Conservation (phyloP, 169 alveolate species). For the Plasmodium coatneyi region DNA sequence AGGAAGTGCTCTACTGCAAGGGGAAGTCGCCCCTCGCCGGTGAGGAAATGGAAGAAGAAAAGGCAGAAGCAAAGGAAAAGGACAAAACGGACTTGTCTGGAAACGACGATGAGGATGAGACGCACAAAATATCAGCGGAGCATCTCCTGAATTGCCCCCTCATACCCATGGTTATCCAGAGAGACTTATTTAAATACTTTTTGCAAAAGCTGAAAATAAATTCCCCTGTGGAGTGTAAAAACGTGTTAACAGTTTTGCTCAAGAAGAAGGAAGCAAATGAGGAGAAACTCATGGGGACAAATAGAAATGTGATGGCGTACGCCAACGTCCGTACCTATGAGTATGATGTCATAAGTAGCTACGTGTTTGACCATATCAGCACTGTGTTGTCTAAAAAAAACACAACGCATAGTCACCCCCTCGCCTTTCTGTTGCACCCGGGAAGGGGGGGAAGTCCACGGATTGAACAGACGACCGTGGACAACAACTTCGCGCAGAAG, state of each 20-base stretch:
- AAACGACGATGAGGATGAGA: neutral
- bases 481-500: neutral
- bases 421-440: constrained; percentile 8
- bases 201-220: constrained; percentile 38
- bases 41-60: neutral
- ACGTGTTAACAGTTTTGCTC: constrained; percentile 18
- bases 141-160: constrained; percentile 31
- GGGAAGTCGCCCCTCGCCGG: neutral
- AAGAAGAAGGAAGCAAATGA: neutral
- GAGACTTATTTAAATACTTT: constrained; percentile 63
- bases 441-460: neutral
- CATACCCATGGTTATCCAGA: constrained; percentile 69
- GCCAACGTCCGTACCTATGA: constrained; percentile 34
- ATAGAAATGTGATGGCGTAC: constrained; percentile 4
- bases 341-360: constrained; percentile 55
- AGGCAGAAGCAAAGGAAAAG: neutral
- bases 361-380: constrained; percentile 39
- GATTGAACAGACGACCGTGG: neutral
- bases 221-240: constrained; percentile 31
- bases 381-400: constrained; percentile 18
- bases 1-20: neutral
- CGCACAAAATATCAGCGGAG: constrained; percentile 53
- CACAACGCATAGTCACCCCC: constrained; percentile 23
- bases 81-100: neutral
- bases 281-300: neutral